Evolutionary conservation across 441 rosid genomes (phyloP).

Genomic region (Sinapis alba): DNA sequence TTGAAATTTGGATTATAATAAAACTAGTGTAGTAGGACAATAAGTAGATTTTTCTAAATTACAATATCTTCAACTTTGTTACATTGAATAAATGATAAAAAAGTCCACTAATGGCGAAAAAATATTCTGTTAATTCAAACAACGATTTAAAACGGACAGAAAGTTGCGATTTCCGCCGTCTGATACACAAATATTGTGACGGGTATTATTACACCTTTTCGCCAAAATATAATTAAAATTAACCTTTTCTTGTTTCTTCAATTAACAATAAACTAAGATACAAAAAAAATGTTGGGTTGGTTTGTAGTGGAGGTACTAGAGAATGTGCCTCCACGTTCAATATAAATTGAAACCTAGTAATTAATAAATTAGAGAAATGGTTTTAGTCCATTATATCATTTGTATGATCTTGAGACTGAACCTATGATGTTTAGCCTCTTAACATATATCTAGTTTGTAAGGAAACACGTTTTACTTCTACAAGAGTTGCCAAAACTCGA

Average conservation of each 20-base stretch:
- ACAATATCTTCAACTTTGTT: conserved; percentile 18
- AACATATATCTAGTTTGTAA: background rate
- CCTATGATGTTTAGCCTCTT: background rate
- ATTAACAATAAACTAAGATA: background rate
- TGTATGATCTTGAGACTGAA: background rate
- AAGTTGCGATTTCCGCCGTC: conserved; percentile 39
- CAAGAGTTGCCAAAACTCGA: background rate
- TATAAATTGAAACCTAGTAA: conserved; percentile 15
- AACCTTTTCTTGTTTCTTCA: background rate
- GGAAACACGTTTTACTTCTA: conserved; percentile 1
- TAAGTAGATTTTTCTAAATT: conserved; percentile 26
- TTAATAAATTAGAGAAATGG: background rate
- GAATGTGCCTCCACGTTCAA: conserved; percentile 30
- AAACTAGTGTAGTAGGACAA: conserved; percentile 31
- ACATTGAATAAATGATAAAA: background rate
- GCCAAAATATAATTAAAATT: conserved; percentile 5
- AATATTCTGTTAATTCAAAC: background rate
- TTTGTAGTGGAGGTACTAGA: conserved; percentile 20
- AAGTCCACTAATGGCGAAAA: conserved; percentile 17
- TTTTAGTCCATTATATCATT: background rate
- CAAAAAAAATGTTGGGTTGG: conserved; percentile 18
- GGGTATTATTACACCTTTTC: conserved; percentile 31
- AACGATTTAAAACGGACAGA: conserved; percentile 11
- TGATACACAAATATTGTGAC: conserved; percentile 18
- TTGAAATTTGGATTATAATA: conserved; percentile 16